A percentile compares a stretch with the other conserved stretches of the same genome.
Evolutionary conservation across 129 eudicot genomes (phyloP).

Genomic region (Lactuca saligna): DNA sequence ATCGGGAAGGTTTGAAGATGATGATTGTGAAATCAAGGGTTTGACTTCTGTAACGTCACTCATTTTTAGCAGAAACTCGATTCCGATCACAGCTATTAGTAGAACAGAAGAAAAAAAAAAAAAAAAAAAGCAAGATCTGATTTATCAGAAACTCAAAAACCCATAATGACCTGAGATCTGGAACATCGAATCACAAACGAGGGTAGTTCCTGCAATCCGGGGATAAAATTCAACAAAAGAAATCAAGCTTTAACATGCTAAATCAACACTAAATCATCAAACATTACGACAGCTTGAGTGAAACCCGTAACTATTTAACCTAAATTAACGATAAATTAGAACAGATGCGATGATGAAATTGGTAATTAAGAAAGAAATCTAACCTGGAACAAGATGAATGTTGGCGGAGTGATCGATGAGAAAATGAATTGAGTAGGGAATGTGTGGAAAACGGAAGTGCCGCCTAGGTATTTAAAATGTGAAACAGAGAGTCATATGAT

Average conservation of each 20-base stretch:
- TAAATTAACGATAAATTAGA: background rate
- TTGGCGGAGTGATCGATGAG: slow-evolving; percentile 40
- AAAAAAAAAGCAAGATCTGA: slow-evolving; percentile 19
- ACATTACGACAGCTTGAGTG: background rate
- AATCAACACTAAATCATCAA: slow-evolving; percentile 4
- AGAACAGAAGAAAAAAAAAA: background rate
- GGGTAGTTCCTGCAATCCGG: slow-evolving; percentile 37
- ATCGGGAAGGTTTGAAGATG: slow-evolving; percentile 67
- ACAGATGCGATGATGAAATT: slow-evolving; percentile 6
- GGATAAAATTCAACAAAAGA: slow-evolving; percentile 12
- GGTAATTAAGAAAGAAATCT: slow-evolving; percentile 9
- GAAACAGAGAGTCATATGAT: slow-evolving; percentile 11
- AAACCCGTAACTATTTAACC: background rate
- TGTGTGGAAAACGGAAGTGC: slow-evolving; percentile 15
- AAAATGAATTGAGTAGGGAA: background rate
- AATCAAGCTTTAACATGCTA: slow-evolving; percentile 13
- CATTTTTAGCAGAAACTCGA: slow-evolving; percentile 36
- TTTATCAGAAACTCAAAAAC: background rate
- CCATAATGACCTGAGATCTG: slow-evolving; percentile 25
- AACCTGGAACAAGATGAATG: slow-evolving; percentile 22
- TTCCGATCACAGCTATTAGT: slow-evolving; percentile 3
- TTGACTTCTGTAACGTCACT: slow-evolving; percentile 49
- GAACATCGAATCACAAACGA: slow-evolving; percentile 9
- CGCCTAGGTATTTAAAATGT: slow-evolving; percentile 20
- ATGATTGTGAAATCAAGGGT: slow-evolving; percentile 58